Percentiles rank a stretch among this genome's conserved stretches.
Evolutionary conservation across 306 rosid species (phyloP).

Genomic region (Styphnolobium japonicum): DNA sequence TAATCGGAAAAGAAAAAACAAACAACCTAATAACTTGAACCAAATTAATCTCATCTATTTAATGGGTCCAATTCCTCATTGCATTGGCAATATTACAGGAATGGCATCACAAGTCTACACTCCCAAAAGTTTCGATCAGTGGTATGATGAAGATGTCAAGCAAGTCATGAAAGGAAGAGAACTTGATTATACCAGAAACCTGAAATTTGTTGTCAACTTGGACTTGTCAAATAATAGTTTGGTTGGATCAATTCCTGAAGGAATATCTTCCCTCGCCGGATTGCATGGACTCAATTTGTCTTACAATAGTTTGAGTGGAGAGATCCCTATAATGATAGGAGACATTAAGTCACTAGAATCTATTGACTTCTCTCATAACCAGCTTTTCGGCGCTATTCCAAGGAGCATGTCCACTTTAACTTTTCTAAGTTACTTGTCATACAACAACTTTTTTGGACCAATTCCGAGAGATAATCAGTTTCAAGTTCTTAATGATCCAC

Average conservation of each 20-base stretch:
- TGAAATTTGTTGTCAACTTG: background rate
- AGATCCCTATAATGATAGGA: background rate
- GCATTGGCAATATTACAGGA: slow-evolving; percentile 12
- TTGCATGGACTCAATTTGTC: background rate
- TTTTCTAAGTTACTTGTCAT: background rate
- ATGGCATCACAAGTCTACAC: too few relatives aligned
- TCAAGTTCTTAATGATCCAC: background rate
- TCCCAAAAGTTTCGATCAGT: too few relatives aligned
- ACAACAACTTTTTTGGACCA: background rate
- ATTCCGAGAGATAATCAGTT: background rate
- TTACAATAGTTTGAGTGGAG: background rate
- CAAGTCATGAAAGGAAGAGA: background rate
- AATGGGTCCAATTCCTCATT: background rate
- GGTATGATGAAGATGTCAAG: background rate
- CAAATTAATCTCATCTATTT: too few relatives aligned
- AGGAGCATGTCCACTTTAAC: background rate
- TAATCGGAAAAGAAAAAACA: too few relatives aligned
- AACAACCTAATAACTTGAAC: too few relatives aligned
- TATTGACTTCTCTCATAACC: background rate
- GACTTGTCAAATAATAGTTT: background rate
- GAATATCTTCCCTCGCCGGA: background rate
- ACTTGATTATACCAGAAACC: background rate
- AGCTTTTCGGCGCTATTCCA: background rate
- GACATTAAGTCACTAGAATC: background rate
- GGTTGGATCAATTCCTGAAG: background rate